Percentiles rank a stretch among this genome's conserved stretches.
Evolutionary conservation across 2,329 filamentous ascomycete species (phyloP).

Genomic region (Chalaropsis ovoidea): DNA sequence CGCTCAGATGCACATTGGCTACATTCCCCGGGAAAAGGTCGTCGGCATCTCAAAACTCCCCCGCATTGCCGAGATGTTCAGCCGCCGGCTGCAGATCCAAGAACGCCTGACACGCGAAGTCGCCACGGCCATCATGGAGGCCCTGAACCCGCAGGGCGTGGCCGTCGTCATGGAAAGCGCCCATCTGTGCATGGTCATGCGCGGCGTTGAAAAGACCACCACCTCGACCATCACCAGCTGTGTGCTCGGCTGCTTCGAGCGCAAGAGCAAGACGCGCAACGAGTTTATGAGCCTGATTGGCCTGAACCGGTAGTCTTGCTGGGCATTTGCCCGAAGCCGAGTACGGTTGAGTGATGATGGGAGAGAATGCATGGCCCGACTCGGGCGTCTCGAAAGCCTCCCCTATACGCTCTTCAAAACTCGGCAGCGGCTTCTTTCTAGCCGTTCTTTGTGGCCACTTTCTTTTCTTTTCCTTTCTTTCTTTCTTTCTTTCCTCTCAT

Average conservation of each 20-base stretch:
- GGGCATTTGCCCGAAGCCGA: background rate
- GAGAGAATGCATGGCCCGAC: background rate
- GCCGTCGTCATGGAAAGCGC: constrained; percentile 96
- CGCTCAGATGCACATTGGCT: constrained; percentile 89
- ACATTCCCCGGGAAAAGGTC: constrained; percentile 84
- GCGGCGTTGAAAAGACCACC: constrained; percentile 87
- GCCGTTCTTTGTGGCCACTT: background rate
- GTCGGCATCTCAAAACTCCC: constrained; percentile 94
- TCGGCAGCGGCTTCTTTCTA: constrained; percentile 6
- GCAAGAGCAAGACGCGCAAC: constrained; percentile 84
- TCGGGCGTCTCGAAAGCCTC: background rate
- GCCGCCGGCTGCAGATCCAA: constrained; percentile 85
- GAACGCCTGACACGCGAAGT: constrained; percentile 95
- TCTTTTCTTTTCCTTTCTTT: constrained; percentile 7
- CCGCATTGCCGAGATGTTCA: constrained; percentile 94
- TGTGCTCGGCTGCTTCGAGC: constrained; percentile 92
- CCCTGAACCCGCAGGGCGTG: constrained; percentile 86
- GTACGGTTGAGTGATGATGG: background rate
- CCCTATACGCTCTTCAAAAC: background rate
- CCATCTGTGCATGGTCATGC: constrained; percentile 98
- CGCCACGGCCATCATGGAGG: constrained; percentile 82
- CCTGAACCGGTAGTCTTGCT: constrained; percentile 39
- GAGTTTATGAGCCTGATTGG: constrained; percentile 80
- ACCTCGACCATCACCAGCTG: constrained; percentile 89
- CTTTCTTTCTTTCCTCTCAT: constrained; percentile 17